Conservation (phyloP, 108 stramenopile genomes). For the Fragilaria radians region DNA sequence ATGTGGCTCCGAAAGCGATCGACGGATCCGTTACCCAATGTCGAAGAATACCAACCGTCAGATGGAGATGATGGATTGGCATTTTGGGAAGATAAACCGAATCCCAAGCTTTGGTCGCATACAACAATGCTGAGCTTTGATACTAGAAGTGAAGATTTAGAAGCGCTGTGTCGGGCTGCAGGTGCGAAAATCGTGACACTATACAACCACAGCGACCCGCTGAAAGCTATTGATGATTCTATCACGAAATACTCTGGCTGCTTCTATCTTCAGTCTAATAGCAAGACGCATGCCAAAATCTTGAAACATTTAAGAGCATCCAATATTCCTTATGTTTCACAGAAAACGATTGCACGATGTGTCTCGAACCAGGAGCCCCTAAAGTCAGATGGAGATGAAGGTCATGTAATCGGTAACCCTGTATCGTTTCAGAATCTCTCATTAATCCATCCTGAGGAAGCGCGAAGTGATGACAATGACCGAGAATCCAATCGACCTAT, state of each 20-base stretch:
- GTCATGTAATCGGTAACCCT: neutral
- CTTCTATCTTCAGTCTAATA: neutral
- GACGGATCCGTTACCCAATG: slow-evolving; percentile 9
- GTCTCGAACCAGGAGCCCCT: neutral
- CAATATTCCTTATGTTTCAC: neutral
- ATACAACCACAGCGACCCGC: neutral
- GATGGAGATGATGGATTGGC: slow-evolving; percentile 1
- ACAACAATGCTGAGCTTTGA: slow-evolving; percentile 8
- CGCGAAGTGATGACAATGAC: neutral
- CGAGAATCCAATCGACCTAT: no score
- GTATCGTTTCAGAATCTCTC: neutral
- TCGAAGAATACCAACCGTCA: neutral
- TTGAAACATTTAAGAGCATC: neutral
- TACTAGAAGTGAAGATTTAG: slow-evolving; percentile 5
- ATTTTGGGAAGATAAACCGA: slow-evolving; percentile 13
- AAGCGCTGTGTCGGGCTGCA: slow-evolving; percentile 2
- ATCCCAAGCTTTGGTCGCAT: slow-evolving; percentile 6
- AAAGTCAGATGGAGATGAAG: neutral
- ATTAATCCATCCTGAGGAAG: neutral
- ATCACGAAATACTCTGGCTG: neutral
- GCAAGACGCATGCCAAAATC: neutral
- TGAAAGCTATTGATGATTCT: neutral
- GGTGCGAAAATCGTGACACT: slow-evolving; percentile 4
- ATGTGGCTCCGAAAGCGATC: slow-evolving; percentile 1
- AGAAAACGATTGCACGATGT: neutral